Evolutionary conservation across 2,329 filamentous ascomycete genomes (phyloP).

Genomic region (Bretziella fagacearum): DNA sequence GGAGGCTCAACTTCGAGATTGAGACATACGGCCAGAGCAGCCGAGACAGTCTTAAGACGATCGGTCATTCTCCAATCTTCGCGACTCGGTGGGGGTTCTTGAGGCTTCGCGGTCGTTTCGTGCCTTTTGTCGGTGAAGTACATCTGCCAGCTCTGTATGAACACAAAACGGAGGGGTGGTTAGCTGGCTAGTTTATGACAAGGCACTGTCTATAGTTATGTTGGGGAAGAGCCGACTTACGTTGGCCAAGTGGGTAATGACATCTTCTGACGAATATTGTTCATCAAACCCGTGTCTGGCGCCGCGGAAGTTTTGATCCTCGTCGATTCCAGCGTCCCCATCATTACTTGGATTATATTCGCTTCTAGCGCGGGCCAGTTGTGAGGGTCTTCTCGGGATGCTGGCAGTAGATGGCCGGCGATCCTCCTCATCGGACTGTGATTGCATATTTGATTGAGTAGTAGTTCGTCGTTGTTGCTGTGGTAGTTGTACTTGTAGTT

Average conservation of each 20-base stretch:
- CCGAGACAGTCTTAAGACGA: conserved; percentile 88
- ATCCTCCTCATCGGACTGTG: conserved; percentile 17
- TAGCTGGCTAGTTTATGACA: conserved; percentile 6
- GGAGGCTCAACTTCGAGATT: conserved; percentile 97
- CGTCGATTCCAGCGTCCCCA: conserved; percentile 27
- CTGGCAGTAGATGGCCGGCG: conserved; percentile 30
- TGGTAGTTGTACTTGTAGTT: no score
- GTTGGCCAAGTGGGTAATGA: conserved; percentile 67
- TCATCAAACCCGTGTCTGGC: conserved; percentile 80
- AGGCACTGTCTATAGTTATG: background rate
- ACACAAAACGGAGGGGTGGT: conserved; percentile 12
- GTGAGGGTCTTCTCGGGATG: conserved; percentile 30
- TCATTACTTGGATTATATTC: conserved; percentile 31
- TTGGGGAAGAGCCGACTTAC: no score
- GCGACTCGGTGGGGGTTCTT: conserved; percentile 45
- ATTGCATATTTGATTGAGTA: background rate
- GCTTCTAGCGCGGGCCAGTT: conserved; percentile 40
- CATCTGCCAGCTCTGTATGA: conserved; percentile 84
- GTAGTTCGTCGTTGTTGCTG: background rate
- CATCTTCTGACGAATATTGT: conserved; percentile 79
- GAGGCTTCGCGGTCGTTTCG: conserved; percentile 80
- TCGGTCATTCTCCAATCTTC: conserved; percentile 98
- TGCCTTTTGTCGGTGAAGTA: conserved; percentile 98
- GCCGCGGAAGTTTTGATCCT: conserved; percentile 36
- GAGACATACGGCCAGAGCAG: conserved; percentile 80